A percentile compares a stretch with the other conserved stretches of the same genome.
phyloP scores from a whole-genome alignment of 176 grass and related monocot genomes.

The Puya raimondii region DNA sequence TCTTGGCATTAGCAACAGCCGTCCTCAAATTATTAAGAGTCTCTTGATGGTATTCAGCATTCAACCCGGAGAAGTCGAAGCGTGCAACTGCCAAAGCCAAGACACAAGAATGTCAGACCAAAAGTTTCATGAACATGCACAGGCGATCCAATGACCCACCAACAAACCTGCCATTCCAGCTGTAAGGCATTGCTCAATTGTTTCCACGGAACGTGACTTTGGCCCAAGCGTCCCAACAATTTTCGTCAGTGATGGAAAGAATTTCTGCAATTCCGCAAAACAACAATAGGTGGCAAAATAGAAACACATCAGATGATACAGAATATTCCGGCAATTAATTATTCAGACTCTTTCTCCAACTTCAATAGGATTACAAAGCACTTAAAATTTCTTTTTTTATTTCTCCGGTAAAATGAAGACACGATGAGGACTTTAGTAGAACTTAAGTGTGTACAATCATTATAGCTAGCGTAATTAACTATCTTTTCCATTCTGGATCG shows the following conservation, averaged over 20 bases:
- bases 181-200: constrained; percentile 73
- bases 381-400: too few species aligned
- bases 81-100: constrained; percentile 60
- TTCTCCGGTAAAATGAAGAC: too few species aligned
- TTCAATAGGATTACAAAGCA: too few species aligned
- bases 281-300: neutral
- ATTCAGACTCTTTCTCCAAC: neutral
- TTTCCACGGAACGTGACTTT: constrained; percentile 62
- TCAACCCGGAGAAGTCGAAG: constrained; percentile 87
- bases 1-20: constrained; percentile 71
- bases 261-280: constrained; percentile 41
- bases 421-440: too few species aligned
- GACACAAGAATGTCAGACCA: constrained; percentile 3
- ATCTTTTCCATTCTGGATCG: too few species aligned
- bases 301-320: neutral
- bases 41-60: constrained; percentile 79
- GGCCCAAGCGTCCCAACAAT: constrained; percentile 88
- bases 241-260: constrained; percentile 83
- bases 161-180: constrained; percentile 95
- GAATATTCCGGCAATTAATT: neutral
- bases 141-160: neutral
- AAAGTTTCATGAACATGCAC: neutral
- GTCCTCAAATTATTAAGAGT: constrained; percentile 80
- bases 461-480: too few species aligned
- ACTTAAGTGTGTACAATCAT: too few species aligned